A percentile compares a stretch with the other conserved stretches of the same genome.
Evolutionary conservation across 441 rosid genomes (phyloP).

Genomic region (Euphorbia corollata): DNA sequence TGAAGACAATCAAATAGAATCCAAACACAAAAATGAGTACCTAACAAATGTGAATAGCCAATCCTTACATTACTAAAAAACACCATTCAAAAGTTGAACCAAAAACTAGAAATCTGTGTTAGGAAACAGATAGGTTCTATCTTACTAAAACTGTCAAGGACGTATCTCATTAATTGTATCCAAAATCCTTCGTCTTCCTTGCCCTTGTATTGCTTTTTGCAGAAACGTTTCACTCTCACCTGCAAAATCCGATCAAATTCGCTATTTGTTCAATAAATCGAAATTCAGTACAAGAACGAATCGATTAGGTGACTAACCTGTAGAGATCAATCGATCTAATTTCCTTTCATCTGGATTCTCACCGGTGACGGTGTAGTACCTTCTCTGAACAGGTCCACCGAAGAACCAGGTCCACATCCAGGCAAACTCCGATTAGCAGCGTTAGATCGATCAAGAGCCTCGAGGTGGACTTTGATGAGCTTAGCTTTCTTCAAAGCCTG

Average conservation of each 20-base stretch:
- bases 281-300: not conserved
- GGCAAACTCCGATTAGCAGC: conserved; percentile 55
- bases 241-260: conserved; percentile 20
- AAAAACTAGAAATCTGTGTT: not conserved
- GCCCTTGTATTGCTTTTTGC: conserved; percentile 84
- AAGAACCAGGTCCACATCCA: conserved; percentile 76
- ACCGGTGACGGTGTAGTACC: conserved; percentile 80
- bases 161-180: conserved; percentile 43
- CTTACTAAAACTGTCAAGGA: no score
- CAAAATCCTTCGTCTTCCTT: conserved; percentile 67
- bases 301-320: conserved; percentile 38
- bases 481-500: conserved; percentile 65
- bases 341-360: conserved; percentile 72
- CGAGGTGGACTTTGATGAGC: conserved; percentile 57
- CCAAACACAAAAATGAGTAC: no score
- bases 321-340: conserved; percentile 71
- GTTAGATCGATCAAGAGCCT: conserved; percentile 80
- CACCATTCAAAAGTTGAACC: not conserved
- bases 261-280: not conserved
- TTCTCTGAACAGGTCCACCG: conserved; percentile 63
- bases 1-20: not conserved
- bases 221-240: conserved; percentile 90
- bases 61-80: not conserved
- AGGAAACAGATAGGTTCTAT: not conserved
- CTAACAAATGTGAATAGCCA: not conserved